Conservation (phyloP, 495 filamentous ascomycete species). For the Darksidea phi region DNA sequence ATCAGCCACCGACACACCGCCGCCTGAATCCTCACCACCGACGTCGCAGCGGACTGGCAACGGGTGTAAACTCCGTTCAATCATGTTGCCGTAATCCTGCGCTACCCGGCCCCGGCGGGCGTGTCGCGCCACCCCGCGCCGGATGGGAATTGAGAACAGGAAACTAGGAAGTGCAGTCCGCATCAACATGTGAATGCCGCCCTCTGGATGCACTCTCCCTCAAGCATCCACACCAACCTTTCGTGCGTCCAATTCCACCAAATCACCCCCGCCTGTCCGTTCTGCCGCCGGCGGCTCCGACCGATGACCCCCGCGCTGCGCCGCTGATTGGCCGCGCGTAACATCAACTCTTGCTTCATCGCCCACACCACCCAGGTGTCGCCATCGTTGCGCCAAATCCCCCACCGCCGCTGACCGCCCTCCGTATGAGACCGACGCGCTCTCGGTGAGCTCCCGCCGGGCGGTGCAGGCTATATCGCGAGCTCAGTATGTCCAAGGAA, state of each 20-base stretch:
- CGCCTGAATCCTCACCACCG: too few species aligned
- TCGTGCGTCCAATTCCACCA: neutral
- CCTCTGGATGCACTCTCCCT: too few species aligned
- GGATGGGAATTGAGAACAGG: neutral
- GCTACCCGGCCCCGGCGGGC: neutral
- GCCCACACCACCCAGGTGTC: neutral
- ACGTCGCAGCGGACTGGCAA: too few species aligned
- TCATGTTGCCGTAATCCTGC: too few species aligned
- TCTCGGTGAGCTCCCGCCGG: constrained; percentile 18
- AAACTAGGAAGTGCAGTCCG: too few species aligned
- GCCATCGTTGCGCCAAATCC: neutral
- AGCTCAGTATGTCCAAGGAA: constrained; percentile 38
- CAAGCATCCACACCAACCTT: too few species aligned
- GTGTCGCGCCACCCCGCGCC: neutral
- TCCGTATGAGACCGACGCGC: neutral
- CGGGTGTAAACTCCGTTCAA: too few species aligned
- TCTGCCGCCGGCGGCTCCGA: neutral
- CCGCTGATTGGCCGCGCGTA: constrained; percentile 16
- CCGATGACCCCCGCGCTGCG: neutral
- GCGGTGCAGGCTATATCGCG: constrained; percentile 5
- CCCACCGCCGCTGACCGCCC: neutral
- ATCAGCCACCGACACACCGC: too few species aligned
- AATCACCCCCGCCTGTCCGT: neutral
- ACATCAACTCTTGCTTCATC: constrained; percentile 4
- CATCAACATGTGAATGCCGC: too few species aligned